These are phyloP conservation scores for Ophiostoma perfectum DNA, from an alignment of 2,329 filamentous ascomycete genomes.

Conservation along the genomic window DNA sequence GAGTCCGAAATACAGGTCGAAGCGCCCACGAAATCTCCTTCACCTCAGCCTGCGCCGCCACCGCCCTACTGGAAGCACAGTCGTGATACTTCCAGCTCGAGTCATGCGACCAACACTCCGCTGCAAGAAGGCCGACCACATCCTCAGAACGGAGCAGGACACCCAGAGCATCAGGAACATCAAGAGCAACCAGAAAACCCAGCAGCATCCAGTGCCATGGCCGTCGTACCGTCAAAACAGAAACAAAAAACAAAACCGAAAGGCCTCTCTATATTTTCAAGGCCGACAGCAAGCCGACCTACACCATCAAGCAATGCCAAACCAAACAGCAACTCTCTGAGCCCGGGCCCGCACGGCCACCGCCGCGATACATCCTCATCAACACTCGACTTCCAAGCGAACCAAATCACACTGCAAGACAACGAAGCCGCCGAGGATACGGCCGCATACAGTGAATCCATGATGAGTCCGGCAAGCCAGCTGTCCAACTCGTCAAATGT, in stretches of 20 bases:
- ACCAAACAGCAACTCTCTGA: neutral
- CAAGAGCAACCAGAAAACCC: neutral
- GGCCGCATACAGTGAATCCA: conserved; percentile 24
- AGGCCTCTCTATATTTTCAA: conserved; percentile 5
- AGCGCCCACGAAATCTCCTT: neutral
- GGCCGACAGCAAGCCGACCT: neutral
- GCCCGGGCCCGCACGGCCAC: conserved; percentile 1
- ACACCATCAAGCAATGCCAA: neutral
- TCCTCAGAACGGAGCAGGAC: neutral
- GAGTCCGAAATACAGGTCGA: neutral
- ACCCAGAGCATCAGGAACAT: neutral
- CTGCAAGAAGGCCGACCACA: neutral
- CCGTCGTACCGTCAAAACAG: neutral
- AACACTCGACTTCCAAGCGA: conserved; percentile 9
- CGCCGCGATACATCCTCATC: conserved; percentile 22
- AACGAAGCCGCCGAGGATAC: conserved; percentile 48
- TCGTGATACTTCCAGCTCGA: conserved; percentile 5
- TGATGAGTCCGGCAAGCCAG: neutral
- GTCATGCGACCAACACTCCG: neutral
- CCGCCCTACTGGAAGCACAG: conserved; percentile 27
- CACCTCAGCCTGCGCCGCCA: conserved; percentile 17
- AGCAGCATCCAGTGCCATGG: too few relatives aligned
- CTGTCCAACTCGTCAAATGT: neutral
- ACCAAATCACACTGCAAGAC: conserved; percentile 53
- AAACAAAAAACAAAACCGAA: neutral